Base-by-base conservation (phyloP, 73 alveolate genomes). In the Symbiodinium pilosum region DNA sequence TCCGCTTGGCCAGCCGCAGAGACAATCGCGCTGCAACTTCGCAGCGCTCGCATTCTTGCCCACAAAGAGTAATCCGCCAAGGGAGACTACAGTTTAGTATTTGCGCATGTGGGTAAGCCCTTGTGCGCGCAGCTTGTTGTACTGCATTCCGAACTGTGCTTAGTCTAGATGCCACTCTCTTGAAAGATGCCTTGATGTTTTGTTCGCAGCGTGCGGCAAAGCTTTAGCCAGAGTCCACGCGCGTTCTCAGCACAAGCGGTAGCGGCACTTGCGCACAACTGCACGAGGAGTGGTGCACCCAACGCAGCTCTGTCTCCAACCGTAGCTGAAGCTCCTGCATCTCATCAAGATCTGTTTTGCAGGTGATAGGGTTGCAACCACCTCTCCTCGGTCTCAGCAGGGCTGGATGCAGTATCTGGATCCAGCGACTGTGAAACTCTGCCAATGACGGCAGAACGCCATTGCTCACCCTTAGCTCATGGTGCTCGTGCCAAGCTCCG, bases 401-500 rank as follows among this genome's bases (percentile, higher is more conserved):
- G 47, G 5, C 87, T 89, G 12, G 94, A 20, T 12, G 96, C 96
- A 52, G 86, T 56, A 68, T 89, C 96, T 39, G 56, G 88, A 32
- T 89, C 96, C 75, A 89, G 77, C 88, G 96, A 68, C 34, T 88
- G 86, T 9, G 96, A 89, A 52, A 89, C 96, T 89, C 96, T 89
- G 87, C 96, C 96, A 36, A 89, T 87, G 52, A 89, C 96, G 26
- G 44, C 96, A 7, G 75, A 28, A 8, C 96, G 96, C 96, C 96
- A 89, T 69, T 89, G 87, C 73, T 89, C 96, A 21, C 96, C 96
- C 96, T 89, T 87, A 20, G 69, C 40, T 4, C 26, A 24, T 2
- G 81, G 3, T 34, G 52, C 44, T 3, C 24, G 44, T 16, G 84
- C 41, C 28, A 24, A 56, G 32, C 28, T 30, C 20, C 16, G 84